Base-by-base conservation (phyloP, 257 asterid species). In the Scutellaria minor region DNA sequence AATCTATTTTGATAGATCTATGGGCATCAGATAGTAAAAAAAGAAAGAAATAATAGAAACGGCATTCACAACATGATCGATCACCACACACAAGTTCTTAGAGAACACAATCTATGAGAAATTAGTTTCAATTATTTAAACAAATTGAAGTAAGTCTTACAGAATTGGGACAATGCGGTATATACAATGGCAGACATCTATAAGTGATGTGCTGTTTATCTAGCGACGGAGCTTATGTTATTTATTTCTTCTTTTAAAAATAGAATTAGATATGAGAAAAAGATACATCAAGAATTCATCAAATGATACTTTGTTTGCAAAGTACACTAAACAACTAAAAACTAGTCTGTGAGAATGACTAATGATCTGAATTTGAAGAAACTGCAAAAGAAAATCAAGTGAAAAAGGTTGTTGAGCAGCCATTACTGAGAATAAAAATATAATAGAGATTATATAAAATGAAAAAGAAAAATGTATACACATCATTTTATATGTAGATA, bases 1-100 rank as follows among this genome's bases (percentile, higher is more conserved):
- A 63, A 47, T 45, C 62, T 7, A 24, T 52, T 24, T 9, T 18
- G 42, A 18, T 55, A 62, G 18, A 11, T 22, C 6, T 13, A 64
- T 10, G 64, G 42, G 14, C 44, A 31, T 41, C 37, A 41, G 14
- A 15, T 42, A 62, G 18, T 35, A 42, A 31, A 31, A 31, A 31
- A 3, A 31, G 37, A 31, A 31, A 31, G 37, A 31, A 31, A 31
- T 7, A 6, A 64, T 15, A 51, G 27, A 51, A 22, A 44, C 12
- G 24, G 57, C 66, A 56, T 70, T 18, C 11, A 41, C 45, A 44
- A 70, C 66, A 56, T 42, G 54, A 57, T 42, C 55, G 12, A 40
- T 55, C 13, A 6, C 56, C 20, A 42, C n/a, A 6, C 20, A 54
- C 27, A 24, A 24, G 27, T 24, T 48, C 10, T 27, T 48, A 51